Evolutionary conservation across 306 rosid genomes (phyloP).

Genomic region (Prosopis cineraria): DNA sequence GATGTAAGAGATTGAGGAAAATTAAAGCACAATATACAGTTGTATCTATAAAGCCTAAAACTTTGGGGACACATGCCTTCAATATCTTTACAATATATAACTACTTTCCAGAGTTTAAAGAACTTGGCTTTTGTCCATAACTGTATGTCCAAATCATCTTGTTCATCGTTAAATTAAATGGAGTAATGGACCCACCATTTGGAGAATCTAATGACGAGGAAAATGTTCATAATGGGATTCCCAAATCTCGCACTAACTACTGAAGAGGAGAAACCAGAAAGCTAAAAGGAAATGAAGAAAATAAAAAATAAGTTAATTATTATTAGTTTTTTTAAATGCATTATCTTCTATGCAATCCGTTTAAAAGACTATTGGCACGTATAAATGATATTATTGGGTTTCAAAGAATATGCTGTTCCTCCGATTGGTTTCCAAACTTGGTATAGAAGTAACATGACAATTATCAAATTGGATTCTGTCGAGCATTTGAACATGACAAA

Average conservation of each 20-base stretch:
- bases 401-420: not conserved
- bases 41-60: slow-evolving; percentile 50
- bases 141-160: slow-evolving; percentile 3
- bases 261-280: not conserved
- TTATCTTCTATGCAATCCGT: not conserved
- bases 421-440: not conserved
- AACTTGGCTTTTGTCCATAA: slow-evolving; percentile 24
- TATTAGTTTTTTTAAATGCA: not conserved
- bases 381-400: not conserved
- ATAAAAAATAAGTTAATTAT: not conserved
- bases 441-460: not conserved
- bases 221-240: slow-evolving; percentile 17
- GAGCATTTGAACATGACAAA: not conserved
- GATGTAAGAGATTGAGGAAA: not conserved
- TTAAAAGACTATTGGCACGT: slow-evolving; percentile 2
- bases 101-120: slow-evolving; percentile 23
- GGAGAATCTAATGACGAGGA: slow-evolving; percentile 34
- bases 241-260: slow-evolving; percentile 7
- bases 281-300: not conserved
- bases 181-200: not conserved
- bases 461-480: not conserved
- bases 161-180: not conserved
- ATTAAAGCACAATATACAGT: slow-evolving; percentile 34
- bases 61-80: slow-evolving; percentile 48
- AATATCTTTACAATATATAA: slow-evolving; percentile 33